Conservation (phyloP, 768 basidiomycete species). For the Naganishia randhawae region DNA sequence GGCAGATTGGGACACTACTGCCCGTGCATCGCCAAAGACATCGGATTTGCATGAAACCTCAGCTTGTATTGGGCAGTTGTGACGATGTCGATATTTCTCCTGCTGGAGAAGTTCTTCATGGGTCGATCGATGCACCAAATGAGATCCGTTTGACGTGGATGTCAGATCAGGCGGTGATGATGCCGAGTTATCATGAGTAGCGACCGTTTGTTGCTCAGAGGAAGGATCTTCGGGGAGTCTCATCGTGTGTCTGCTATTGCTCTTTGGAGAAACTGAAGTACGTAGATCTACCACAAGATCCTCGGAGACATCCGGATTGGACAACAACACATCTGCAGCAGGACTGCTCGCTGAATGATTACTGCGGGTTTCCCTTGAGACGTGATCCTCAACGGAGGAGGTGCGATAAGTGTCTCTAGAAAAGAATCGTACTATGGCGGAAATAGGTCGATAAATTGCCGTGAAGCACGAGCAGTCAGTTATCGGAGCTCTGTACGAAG, state of each 20-base stretch:
- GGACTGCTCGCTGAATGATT: background rate
- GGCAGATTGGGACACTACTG: background rate
- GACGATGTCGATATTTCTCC: background rate
- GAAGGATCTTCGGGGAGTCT: background rate
- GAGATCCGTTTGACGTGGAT: background rate
- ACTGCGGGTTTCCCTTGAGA: background rate
- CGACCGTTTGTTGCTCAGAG: background rate
- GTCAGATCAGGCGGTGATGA: background rate
- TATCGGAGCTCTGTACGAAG: too few species aligned
- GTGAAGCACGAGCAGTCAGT: too few species aligned
- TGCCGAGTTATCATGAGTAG: background rate
- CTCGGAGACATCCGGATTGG: background rate
- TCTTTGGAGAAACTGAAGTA: background rate
- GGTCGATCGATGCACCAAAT: background rate
- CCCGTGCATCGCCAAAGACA: conserved; percentile 5
- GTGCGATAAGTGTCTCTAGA: conserved; percentile 4
- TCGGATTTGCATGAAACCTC: background rate
- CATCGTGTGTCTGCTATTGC: background rate
- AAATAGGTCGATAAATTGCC: too few species aligned
- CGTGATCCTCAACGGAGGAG: background rate
- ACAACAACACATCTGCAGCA: background rate
- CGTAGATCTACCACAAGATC: background rate
- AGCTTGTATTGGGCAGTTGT: background rate
- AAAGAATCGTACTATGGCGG: conserved; percentile 10
- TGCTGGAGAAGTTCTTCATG: background rate